These are phyloP conservation scores for Apophysomyces ossiformis DNA, from an alignment of 371 early-diverging fungal genomes.

Conservation along the genomic window DNA sequence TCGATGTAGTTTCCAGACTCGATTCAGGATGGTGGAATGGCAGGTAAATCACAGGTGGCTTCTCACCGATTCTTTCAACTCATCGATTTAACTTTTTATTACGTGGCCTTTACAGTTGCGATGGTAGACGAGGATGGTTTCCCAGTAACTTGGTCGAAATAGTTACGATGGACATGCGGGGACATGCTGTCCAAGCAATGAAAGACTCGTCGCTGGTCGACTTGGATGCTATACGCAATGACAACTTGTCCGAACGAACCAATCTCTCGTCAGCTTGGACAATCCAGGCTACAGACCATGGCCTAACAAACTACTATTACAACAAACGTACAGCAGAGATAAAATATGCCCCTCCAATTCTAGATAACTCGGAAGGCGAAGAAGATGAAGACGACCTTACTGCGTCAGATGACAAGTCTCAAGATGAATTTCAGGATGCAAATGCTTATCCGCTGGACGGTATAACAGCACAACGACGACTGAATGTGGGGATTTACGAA, in stretches of 20 bases:
- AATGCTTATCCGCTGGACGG: background rate
- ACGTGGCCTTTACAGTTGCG: conserved; percentile 35
- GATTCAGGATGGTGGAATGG: conserved; percentile 96
- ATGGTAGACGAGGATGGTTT: conserved; percentile 82
- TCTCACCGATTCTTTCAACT: too few relatives aligned
- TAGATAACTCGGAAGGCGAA: background rate
- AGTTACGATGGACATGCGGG: conserved; percentile 16
- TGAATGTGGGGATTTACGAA: background rate
- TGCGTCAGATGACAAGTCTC: background rate
- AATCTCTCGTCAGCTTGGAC: conserved; percentile 36
- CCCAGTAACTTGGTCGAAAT: conserved; percentile 82
- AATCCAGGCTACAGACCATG: conserved; percentile 44
- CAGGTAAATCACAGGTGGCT: conserved; percentile 31
- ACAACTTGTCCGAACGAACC: background rate
- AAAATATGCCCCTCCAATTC: background rate
- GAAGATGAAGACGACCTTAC: background rate
- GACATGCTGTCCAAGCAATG: conserved; percentile 16
- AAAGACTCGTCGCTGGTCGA: background rate
- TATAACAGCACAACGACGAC: conserved; percentile 4
- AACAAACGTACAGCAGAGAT: conserved; percentile 33
- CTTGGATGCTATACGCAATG: background rate
- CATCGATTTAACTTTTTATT: too few relatives aligned
- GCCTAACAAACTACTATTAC: conserved; percentile 39
- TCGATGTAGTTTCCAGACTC: conserved; percentile 81
- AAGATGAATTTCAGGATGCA: background rate